Conservation (phyloP, 2,329 filamentous ascomycete genomes). For the Colletotrichum melonis region DNA sequence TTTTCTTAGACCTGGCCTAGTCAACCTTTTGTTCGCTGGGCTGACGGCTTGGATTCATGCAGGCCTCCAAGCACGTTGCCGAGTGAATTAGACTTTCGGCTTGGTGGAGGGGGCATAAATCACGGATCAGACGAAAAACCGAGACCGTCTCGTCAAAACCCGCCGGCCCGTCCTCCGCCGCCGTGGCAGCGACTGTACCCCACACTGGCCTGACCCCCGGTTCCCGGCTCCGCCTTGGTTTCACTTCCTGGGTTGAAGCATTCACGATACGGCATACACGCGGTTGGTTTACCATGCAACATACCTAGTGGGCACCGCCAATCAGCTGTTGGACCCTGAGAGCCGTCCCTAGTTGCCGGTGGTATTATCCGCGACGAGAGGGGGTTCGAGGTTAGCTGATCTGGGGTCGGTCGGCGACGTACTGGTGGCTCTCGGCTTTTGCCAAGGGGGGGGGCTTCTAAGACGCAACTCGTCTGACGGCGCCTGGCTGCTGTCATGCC, state of each 20-base stretch:
- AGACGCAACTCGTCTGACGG: neutral
- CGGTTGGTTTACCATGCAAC: neutral
- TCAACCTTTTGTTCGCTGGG: neutral
- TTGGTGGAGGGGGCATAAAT: conserved; percentile 28
- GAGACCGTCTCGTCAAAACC: neutral
- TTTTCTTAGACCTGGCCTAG: too few relatives aligned
- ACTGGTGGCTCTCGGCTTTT: neutral
- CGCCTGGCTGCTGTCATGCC: conserved; percentile 2
- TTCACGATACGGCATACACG: conserved; percentile 3
- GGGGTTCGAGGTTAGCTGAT: neutral
- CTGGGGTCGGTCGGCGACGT: neutral
- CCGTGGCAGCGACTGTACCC: neutral
- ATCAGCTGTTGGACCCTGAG: neutral
- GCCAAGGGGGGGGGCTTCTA: neutral
- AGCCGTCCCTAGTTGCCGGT: conserved; percentile 1
- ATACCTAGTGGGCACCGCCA: neutral
- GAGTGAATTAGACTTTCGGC: conserved; percentile 15
- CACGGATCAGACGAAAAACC: conserved; percentile 22
- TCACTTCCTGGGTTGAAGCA: conserved; percentile 15
- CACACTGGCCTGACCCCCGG: conserved; percentile 1
- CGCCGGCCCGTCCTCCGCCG: conserved; percentile 5
- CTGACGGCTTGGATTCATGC: neutral
- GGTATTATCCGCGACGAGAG: neutral
- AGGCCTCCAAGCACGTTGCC: neutral
- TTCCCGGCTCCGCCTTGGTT: conserved; percentile 6